A percentile compares a stretch with the other conserved stretches of the same genome.
phyloP scores from a whole-genome alignment of 495 filamentous ascomycete species.

The Polyplosphaeria fusca region DNA sequence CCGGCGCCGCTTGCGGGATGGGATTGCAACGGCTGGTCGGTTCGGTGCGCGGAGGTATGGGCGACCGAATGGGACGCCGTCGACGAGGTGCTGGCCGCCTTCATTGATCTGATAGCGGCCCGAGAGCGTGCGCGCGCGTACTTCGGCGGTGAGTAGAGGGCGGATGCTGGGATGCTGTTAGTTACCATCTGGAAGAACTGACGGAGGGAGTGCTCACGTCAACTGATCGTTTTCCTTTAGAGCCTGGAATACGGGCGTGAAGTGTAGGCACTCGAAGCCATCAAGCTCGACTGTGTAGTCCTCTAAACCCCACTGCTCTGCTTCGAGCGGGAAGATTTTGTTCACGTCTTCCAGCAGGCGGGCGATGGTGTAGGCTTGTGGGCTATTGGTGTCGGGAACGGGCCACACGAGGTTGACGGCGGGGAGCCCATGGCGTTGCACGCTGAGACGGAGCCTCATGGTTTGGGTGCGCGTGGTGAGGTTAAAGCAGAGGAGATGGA shows the following conservation, averaged over 20 bases:
- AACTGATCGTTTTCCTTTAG: slow-evolving; percentile 84
- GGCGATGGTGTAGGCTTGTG: slow-evolving; percentile 58
- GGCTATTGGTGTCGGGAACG: slow-evolving; percentile 43
- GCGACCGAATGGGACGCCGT: slow-evolving; percentile 85
- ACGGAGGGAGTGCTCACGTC: slow-evolving; percentile 51
- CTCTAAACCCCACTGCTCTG: slow-evolving; percentile 80
- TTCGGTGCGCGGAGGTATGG: slow-evolving; percentile 59
- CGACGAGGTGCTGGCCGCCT: slow-evolving; percentile 79
- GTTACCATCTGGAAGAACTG: not conserved
- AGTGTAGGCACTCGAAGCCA: slow-evolving; percentile 89
- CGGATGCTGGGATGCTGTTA: slow-evolving; percentile 61
- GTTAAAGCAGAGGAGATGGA: not conserved
- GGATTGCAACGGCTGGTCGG: slow-evolving; percentile 70
- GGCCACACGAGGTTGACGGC: slow-evolving; percentile 73
- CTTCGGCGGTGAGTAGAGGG: slow-evolving; percentile 70
- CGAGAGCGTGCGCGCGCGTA: slow-evolving; percentile 67
- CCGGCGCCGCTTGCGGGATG: slow-evolving; percentile 68
- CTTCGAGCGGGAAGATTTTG: slow-evolving; percentile 79
- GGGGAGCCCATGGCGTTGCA: slow-evolving; percentile 78
- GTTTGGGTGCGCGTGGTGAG: not conserved
- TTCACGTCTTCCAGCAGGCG: slow-evolving; percentile 81
- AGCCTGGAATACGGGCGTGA: slow-evolving; percentile 64
- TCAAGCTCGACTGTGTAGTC: slow-evolving; percentile 85
- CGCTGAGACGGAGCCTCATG: slow-evolving; percentile 79
- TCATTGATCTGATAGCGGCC: slow-evolving; percentile 80